Base-by-base conservation (phyloP, 2,329 filamentous ascomycete species). In the Sporothrix variecibatus region DNA sequence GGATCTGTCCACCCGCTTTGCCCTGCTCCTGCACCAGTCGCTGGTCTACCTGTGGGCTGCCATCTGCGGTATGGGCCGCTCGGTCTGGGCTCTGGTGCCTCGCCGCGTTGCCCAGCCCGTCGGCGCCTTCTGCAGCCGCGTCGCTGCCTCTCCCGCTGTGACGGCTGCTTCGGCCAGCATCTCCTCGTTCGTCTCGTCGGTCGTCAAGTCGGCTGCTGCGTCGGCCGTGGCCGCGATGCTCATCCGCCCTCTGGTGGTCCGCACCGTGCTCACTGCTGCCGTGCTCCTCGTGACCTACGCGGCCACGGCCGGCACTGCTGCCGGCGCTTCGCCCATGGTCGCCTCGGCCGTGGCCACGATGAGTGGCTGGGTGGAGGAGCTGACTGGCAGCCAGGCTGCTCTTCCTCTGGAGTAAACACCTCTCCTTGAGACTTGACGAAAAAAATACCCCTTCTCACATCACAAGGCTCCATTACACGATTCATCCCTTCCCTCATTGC, bases 61-160 rank as follows among this genome's bases (percentile, higher is more conserved):
- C 17, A 8, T 76, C 34, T 68, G 23, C 28, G 43, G 46, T 1
- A 20, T 62, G 28, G 71, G 28, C 4, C 75, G 64, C 7, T 43
- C 65, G 0, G 53, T 15, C 53, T 77, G 76, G 76, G 74, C 74
- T 0, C 53, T 72, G 0, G 76, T 77, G 38, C 76, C 76, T 11
- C 75, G 73, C 17, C 64, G 72, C n/a, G 46, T 76, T 0, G 75
- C 75, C 28, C 60, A n/a, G 28, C 76, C 76, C 3, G n/a, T 76
- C 15, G 76, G 43, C 17, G 71, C 60, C n/a, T 28, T 69, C 7
- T 65, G 20, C 49, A 43, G 58, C 12, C 56, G 73, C 17, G 40
- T 75, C 3, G 76, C 72, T 2, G 58, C 73, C 1, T 72, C 60
- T 7, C 76, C 75, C 3, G 74, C 70, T 3, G 70, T 75, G 34